Conservation (phyloP, 2,329 filamentous ascomycete species). For the Ascochyta pisi region DNA sequence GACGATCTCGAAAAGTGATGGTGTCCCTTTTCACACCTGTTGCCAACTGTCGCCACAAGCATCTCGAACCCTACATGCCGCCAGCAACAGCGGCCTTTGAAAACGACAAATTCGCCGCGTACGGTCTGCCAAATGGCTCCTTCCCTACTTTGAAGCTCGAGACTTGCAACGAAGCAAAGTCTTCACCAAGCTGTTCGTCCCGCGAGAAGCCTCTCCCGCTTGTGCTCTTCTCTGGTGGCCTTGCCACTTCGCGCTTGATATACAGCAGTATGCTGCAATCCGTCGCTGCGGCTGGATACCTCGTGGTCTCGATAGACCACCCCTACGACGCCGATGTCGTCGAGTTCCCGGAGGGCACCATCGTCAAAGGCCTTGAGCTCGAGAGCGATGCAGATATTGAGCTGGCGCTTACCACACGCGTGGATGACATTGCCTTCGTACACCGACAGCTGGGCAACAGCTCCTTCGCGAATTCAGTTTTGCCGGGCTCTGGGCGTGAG, state of each 20-base stretch:
- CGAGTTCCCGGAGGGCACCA: constrained; percentile 56
- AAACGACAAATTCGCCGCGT: constrained; percentile 30
- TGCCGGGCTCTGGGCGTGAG: constrained; percentile 8
- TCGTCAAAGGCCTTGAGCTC: constrained; percentile 35
- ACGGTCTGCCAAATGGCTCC: constrained; percentile 37
- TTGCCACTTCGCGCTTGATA: constrained; percentile 53
- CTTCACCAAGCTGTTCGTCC: background rate
- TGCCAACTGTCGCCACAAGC: constrained; percentile 18
- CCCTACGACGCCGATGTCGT: constrained; percentile 57
- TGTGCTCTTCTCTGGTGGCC: constrained; percentile 57
- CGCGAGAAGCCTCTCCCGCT: constrained; percentile 17
- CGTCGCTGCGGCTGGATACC: constrained; percentile 57
- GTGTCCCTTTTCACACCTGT: constrained; percentile 34
- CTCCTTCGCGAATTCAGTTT: constrained; percentile 13
- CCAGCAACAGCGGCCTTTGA: constrained; percentile 28
- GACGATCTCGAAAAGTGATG: constrained; percentile 29
- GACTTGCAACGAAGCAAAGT: constrained; percentile 17
- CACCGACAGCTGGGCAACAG: constrained; percentile 25
- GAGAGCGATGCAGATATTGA: constrained; percentile 32
- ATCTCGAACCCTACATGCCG: constrained; percentile 30
- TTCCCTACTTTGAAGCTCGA: constrained; percentile 28
- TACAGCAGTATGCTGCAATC: constrained; percentile 55
- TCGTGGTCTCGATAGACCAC: constrained; percentile 59
- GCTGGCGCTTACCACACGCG: constrained; percentile 28
- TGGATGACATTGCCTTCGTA: constrained; percentile 31